Conservation (phyloP, 148 eudicot species). For the Cornus suecica region DNA sequence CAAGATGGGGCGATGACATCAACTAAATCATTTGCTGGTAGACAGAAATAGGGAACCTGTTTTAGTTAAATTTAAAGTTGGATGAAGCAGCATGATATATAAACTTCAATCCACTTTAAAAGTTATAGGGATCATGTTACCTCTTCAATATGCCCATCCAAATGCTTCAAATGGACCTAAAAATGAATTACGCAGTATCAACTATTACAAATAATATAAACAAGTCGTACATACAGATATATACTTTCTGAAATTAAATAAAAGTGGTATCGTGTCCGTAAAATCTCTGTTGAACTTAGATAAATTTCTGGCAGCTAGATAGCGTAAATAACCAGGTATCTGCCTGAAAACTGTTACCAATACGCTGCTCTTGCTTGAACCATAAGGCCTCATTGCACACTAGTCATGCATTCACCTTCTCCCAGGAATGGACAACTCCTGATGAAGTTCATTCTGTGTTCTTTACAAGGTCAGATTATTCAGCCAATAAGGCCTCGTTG, state of each 20-base stretch:
- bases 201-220: neutral
- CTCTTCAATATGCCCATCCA: conserved; percentile 98
- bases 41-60: conserved; percentile 96
- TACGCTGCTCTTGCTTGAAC: no score
- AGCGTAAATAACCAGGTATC: no score
- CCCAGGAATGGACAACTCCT: no score
- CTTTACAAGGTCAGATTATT: no score
- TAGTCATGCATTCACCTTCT: no score
- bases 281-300: neutral
- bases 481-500: no score
- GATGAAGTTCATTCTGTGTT: no score
- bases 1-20: conserved; percentile 99
- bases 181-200: conserved; percentile 12
- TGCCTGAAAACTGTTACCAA: no score
- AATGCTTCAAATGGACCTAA: conserved; percentile 97
- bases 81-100: conserved; percentile 21
- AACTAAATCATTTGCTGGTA: conserved; percentile 93
- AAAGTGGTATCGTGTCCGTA: neutral
- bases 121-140: conserved; percentile 29
- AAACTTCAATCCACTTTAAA: neutral
- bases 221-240: neutral
- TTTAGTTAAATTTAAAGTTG: conserved; percentile 25
- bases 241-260: neutral
- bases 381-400: no score
- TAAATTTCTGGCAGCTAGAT: no score